Percentiles rank a stretch among this genome's conserved stretches.
phyloP scores from a whole-genome alignment of 2,329 filamentous ascomycete genomes.

The Trichoderma breve region DNA sequence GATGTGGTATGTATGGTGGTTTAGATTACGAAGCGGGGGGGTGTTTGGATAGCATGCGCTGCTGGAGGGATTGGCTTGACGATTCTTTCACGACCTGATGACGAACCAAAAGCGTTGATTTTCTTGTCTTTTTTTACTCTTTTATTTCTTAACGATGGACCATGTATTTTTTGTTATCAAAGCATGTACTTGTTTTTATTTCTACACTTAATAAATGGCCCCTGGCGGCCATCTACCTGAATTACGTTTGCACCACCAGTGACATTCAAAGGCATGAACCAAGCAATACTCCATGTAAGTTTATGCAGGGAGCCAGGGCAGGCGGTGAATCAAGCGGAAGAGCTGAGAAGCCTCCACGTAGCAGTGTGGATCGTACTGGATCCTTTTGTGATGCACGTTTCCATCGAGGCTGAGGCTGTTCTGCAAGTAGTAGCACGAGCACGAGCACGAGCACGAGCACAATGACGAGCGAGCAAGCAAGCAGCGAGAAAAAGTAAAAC shows the following conservation, averaged over 20 bases:
- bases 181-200: background rate
- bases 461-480: background rate
- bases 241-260: background rate
- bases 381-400: background rate
- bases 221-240: background rate
- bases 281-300: background rate
- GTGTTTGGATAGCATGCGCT: slow-evolving; percentile 15
- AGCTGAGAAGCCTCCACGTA: slow-evolving; percentile 18
- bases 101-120: background rate
- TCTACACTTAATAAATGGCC: background rate
- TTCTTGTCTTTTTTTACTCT: background rate
- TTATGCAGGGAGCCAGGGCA: background rate
- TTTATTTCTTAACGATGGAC: background rate
- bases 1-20: background rate
- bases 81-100: slow-evolving; percentile 10
- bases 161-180: background rate
- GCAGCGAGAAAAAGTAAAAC: background rate
- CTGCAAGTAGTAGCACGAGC: background rate
- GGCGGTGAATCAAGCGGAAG: slow-evolving; percentile 5
- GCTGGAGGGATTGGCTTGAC: slow-evolving; percentile 3
- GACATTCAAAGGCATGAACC: background rate
- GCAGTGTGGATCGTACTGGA: slow-evolving; percentile 12
- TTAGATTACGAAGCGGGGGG: background rate
- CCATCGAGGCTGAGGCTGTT: background rate
- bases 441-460: background rate